A percentile compares a stretch with the other conserved stretches of the same genome.
phyloP scores from a whole-genome alignment of 495 filamentous ascomycete genomes.

The Penicillium samsonianum region DNA sequence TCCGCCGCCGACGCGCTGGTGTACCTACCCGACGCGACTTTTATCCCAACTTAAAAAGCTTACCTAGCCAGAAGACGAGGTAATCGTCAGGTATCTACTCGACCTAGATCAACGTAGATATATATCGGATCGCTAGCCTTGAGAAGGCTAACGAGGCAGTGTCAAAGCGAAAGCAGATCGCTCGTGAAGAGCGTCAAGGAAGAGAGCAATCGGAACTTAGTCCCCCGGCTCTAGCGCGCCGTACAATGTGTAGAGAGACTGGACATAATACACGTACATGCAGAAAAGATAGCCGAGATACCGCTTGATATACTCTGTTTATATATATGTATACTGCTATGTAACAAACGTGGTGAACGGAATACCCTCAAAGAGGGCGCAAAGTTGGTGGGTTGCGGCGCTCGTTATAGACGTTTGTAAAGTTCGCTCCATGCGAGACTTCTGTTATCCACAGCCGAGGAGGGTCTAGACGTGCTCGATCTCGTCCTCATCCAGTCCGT shows the following conservation, averaged over 20 bases:
- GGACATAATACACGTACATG: too few species aligned
- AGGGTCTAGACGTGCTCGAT: neutral
- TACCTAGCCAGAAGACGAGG: neutral
- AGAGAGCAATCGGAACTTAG: too few species aligned
- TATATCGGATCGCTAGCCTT: neutral
- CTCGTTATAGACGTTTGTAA: neutral
- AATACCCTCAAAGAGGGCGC: neutral
- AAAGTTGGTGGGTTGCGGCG: neutral
- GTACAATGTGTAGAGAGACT: too few species aligned
- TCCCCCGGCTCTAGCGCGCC: too few species aligned
- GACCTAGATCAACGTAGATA: too few species aligned
- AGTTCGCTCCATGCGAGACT: neutral
- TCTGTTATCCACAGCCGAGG: neutral
- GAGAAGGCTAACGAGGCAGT: too few species aligned
- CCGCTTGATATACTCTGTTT: too few species aligned
- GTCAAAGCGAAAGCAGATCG: too few species aligned
- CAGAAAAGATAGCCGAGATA: too few species aligned
- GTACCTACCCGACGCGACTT: neutral
- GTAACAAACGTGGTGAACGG: neutral
- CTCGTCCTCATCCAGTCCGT: neutral
- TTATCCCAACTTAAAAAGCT: neutral
- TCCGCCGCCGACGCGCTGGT: neutral
- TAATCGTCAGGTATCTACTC: too few species aligned
- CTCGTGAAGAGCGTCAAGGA: too few species aligned
- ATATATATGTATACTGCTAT: slow-evolving; percentile 1